Evolutionary conservation across 805 yeast genomes (phyloP).

Genomic region (Zygosaccharomyces rouxii): DNA sequence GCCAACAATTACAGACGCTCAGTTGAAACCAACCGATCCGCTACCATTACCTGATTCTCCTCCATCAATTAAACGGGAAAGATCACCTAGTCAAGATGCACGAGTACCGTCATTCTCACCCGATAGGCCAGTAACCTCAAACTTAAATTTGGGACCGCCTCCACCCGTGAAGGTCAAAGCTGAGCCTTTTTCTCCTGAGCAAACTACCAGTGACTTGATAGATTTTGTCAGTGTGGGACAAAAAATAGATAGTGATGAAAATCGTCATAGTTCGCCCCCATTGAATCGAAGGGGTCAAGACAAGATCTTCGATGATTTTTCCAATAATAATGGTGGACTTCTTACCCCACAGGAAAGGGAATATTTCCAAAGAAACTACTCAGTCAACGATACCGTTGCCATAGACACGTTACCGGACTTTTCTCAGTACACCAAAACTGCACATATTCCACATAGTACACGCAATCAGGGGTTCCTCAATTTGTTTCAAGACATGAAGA

Average conservation of each 20-base stretch:
- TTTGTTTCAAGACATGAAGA: conserved; percentile 16
- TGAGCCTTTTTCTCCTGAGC: conserved; percentile 8
- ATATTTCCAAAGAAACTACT: conserved; percentile 23
- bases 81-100: background rate
- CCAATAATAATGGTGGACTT: conserved; percentile 11
- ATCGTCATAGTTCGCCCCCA: conserved; percentile 5
- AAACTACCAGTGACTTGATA: conserved; percentile 4
- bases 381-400: conserved; percentile 19
- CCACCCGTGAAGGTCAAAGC: background rate
- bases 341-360: conserved; percentile 21
- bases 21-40: background rate
- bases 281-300: background rate
- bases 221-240: conserved; percentile 11
- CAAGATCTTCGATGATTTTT: background rate
- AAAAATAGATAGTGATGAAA: conserved; percentile 13
- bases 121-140: background rate
- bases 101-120: background rate
- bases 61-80: background rate
- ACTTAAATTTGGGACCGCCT: background rate
- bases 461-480: conserved; percentile 12
- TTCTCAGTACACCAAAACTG: conserved; percentile 6
- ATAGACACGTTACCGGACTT: conserved; percentile 27
- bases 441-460: conserved; percentile 20
- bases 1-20: background rate
- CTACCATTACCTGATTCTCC: background rate